Base-by-base conservation (phyloP, 371 early-diverging fungal species). In the Pancytospora epiphaga region DNA sequence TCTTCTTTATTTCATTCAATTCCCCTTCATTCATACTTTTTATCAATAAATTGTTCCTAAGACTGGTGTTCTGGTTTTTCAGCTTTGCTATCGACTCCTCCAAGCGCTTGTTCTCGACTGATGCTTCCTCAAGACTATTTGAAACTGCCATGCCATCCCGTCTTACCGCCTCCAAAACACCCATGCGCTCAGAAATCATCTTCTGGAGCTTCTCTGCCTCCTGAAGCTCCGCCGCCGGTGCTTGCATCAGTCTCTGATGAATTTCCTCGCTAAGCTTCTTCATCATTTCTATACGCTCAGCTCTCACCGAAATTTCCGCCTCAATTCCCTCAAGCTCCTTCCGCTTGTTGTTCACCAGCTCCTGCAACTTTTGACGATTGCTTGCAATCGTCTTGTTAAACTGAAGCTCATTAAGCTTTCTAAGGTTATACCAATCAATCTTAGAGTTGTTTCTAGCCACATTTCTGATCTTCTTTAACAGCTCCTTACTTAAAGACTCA, bases 351-450 rank as follows among this genome's bases (percentile, higher is more conserved):
- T n/a, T 51, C 15, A 30, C 4, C 57, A 74, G 54, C 33, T 39
- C 22, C 30, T 30, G 32, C 27, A 72, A 19, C 38, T 70, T 47
- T 12, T 49, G 40, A 37, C 57, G 69, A 18, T 65, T 65, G 22
- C 66, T 58, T 12, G 47, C 32, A 29, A 78, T 62, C 39, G 39
- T 69, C 29, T 64, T 63, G 30, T 73, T 73, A 51, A 78, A 75
- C n/a, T 69, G 67, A 15, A 73, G n/a, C 43, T 75, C 78, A 37
- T 71, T 51, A 19, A 63, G 64, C 37, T 68, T 69, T 22, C 78
- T 50, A 9, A 75, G 62, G 50, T 58, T 58, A 50, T 78, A 76
- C 78, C 78, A 78, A 37, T 70, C 63, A 37, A 73, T 58, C 50
- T 69, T 75, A 12, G 76, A 40, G 29, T 29, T 75, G 50, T 62